Conservation (phyloP, 1,284 basidiomycete genomes). For the Sporisorium reilianum region DNA sequence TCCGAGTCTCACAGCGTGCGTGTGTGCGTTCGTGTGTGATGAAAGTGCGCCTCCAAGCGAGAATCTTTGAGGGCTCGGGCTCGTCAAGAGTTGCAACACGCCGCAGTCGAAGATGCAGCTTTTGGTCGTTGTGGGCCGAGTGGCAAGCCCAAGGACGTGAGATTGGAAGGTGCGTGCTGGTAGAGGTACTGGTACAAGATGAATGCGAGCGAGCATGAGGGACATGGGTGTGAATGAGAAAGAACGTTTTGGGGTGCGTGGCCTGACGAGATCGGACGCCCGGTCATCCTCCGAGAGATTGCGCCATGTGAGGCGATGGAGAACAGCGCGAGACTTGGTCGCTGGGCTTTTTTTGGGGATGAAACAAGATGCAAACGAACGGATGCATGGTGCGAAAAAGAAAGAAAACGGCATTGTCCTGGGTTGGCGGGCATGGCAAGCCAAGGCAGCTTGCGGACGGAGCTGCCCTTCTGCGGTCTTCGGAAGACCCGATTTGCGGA, state of each 20-base stretch:
- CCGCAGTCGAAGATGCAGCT: no score
- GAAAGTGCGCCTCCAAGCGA: no score
- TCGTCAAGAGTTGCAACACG: no score
- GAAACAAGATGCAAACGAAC: neutral
- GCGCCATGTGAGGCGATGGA: neutral
- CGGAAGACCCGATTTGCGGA: neutral
- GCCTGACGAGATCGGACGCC: neutral
- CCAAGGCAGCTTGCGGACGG: neutral
- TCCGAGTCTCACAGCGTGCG: no score
- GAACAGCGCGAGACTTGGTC: slow-evolving; percentile 1
- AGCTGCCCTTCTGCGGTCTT: neutral
- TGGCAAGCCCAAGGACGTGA: neutral
- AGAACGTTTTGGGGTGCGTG: neutral
- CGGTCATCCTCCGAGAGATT: neutral
- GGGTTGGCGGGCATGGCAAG: no score
- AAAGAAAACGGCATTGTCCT: slow-evolving; percentile 1
- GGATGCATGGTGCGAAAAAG: neutral
- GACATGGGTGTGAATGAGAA: neutral
- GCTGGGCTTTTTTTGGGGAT: neutral
- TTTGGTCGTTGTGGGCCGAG: neutral
- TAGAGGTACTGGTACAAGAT: slow-evolving; percentile 24
- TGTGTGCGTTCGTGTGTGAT: neutral
- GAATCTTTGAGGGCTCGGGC: no score
- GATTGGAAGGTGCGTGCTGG: slow-evolving; percentile 11
- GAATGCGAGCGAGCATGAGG: slow-evolving; percentile 5